Evolutionary conservation across 768 basidiomycete species (phyloP), one percentile per base, ranked within the genome.

Genomic region (Trametes cingulata): DNA sequence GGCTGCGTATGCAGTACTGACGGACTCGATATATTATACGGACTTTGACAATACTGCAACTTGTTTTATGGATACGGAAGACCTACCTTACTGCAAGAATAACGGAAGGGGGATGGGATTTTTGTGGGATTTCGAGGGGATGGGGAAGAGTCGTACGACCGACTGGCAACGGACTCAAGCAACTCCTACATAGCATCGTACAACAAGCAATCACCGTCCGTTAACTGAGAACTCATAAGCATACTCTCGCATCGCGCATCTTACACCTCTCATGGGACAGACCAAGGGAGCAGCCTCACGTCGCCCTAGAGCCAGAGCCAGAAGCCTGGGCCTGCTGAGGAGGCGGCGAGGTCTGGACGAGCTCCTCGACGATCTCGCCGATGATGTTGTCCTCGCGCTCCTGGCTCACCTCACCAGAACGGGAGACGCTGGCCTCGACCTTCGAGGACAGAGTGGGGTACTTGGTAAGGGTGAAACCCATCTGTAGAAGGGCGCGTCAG

Each of bases 391-490:
- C 69, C 60, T 72, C 71, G 37, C 37, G 52, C 35, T 64, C 65
- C 24, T 56, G 56, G 49, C 60, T 60, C 42, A 67, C 42, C 40
- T 65, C 56, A 15, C 52, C 62, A 15, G 47, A n/a, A 33, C 50
- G 65, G 15, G 58, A 25, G n/a, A 72, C 59, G 35, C 61, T 67
- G 10, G 60, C 41, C 42, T 45, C 59, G 24, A 89, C 63, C 64
- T 82, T 79, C 17, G 76, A 72, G 68, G 76, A 78, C 63, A 90
- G 79, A 68, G 79, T 76, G 37, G 87, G 84, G 70, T 86, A 79
- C 17, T 78, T 76, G 47, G 74, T 74, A 56, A 84, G 78, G 12
- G 83, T 85, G 64, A 90, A 89, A n/a, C 88, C 88, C 88, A 90
- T 90, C 88, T 90, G 56, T 2, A 40, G 20, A 33, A 47, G 33